phyloP scores from a whole-genome alignment of 2,329 filamentous ascomycete genomes.

The Phaeosphaeriaceae sp. region DNA sequence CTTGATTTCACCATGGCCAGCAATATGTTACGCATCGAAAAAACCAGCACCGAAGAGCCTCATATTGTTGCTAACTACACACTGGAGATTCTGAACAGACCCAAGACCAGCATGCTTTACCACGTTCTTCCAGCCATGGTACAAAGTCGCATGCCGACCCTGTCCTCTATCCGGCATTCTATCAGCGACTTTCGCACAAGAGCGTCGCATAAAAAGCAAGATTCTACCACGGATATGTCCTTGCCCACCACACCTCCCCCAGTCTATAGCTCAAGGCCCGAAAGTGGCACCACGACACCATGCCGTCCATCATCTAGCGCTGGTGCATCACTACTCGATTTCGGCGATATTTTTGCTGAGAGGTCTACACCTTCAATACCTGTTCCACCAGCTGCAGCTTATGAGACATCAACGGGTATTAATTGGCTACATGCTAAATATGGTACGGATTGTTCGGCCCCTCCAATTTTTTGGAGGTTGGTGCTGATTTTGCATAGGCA shows the following conservation, averaged over 20 bases:
- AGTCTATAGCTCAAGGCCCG: slow-evolving; percentile 37
- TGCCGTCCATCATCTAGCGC: slow-evolving; percentile 21
- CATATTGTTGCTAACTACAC: slow-evolving; percentile 12
- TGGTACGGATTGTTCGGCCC: slow-evolving; percentile 41
- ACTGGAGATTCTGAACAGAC: slow-evolving; percentile 17
- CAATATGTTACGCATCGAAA: slow-evolving; percentile 13
- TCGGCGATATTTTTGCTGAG: slow-evolving; percentile 35
- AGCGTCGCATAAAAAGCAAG: slow-evolving; percentile 20
- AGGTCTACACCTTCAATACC: slow-evolving; percentile 24
- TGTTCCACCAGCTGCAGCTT: slow-evolving; percentile 23
- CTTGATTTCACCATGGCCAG: background rate
- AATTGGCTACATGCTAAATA: slow-evolving; percentile 60
- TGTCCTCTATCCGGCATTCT: slow-evolving; percentile 56
- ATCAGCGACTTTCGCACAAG: slow-evolving; percentile 35
- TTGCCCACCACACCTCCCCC: slow-evolving; percentile 48
- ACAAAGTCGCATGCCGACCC: slow-evolving; percentile 58
- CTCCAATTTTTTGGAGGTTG: background rate
- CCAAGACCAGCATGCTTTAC: slow-evolving; percentile 56
- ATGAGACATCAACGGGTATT: slow-evolving; percentile 50
- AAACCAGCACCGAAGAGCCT: slow-evolving; percentile 1
- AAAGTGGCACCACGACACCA: slow-evolving; percentile 29
- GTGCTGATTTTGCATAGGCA: slow-evolving; percentile 44
- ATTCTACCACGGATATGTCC: slow-evolving; percentile 22
- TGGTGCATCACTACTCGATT: slow-evolving; percentile 28
- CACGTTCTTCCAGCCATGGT: slow-evolving; percentile 61